Conservation (phyloP, 2,329 filamentous ascomycete genomes). For the Colletotrichum lindemuthianum region DNA sequence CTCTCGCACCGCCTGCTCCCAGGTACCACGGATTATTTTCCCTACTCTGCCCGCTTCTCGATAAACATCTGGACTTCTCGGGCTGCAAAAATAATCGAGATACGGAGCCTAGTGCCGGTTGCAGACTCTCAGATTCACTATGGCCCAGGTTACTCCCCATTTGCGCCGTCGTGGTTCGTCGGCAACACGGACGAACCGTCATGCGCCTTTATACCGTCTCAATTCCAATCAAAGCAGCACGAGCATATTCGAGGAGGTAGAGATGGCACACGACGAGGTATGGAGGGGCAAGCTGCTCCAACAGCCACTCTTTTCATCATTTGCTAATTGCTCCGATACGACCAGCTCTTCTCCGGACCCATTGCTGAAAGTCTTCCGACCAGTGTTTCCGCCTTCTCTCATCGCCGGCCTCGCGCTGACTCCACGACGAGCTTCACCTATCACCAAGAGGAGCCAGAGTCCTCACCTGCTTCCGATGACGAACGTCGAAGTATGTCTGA, state of each 20-base stretch:
- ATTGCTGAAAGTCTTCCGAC: slow-evolving; percentile 96
- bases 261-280: slow-evolving; percentile 97
- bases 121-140: neutral
- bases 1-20: too few species aligned
- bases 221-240: slow-evolving; percentile 77
- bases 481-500: slow-evolving; percentile 48
- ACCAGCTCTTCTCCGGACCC: slow-evolving; percentile 84
- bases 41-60: too few species aligned
- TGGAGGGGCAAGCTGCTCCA: too few species aligned
- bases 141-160: slow-evolving; percentile 17
- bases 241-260: slow-evolving; percentile 93
- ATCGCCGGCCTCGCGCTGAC: slow-evolving; percentile 82
- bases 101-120: too few species aligned
- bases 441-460: slow-evolving; percentile 68
- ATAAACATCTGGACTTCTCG: too few species aligned
- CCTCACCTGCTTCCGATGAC: slow-evolving; percentile 39
- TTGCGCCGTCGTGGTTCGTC: slow-evolving; percentile 23
- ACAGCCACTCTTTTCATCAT: neutral
- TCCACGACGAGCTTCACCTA: slow-evolving; percentile 92
- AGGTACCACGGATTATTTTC: too few species aligned
- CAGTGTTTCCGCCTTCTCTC: slow-evolving; percentile 90
- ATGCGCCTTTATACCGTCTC: slow-evolving; percentile 66
- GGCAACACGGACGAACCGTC: slow-evolving; percentile 26
- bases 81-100: too few species aligned
- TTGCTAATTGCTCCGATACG: neutral